Conservation (phyloP, 2,329 filamentous ascomycete species). For the Aspergillus jensenii region DNA sequence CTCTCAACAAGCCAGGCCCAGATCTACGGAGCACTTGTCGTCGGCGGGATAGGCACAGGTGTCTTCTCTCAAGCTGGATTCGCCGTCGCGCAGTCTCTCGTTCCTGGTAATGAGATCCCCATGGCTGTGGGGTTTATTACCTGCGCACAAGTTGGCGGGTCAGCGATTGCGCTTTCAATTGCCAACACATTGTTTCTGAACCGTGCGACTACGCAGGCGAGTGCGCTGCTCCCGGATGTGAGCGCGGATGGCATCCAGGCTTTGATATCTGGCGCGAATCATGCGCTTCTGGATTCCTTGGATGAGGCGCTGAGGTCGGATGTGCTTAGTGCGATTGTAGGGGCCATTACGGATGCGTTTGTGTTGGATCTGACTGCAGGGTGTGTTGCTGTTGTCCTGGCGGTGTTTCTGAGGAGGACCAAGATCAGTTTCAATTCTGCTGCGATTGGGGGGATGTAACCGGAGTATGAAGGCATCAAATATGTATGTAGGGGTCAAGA, state of each 20-base stretch:
- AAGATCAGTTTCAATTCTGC: not conserved
- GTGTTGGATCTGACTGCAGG: not conserved
- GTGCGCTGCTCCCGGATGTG: not conserved
- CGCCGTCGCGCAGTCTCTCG: conserved; percentile 18
- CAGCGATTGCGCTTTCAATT: not conserved
- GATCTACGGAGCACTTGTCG: conserved; percentile 27
- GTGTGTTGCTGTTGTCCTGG: not conserved
- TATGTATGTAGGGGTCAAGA: no score
- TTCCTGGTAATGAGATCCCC: not conserved
- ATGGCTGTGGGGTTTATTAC: not conserved
- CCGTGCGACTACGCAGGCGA: not conserved
- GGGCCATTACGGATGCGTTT: not conserved
- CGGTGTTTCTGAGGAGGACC: not conserved
- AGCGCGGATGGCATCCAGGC: not conserved
- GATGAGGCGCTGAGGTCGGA: not conserved
- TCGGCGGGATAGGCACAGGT: conserved; percentile 25
- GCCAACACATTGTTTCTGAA: conserved; percentile 3
- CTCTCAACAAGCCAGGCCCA: conserved; percentile 14
- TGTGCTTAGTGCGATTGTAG: not conserved
- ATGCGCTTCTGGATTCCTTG: not conserved
- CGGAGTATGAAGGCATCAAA: no score
- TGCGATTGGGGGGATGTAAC: not conserved
- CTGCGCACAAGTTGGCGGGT: not conserved
- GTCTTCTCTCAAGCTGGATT: conserved; percentile 20
- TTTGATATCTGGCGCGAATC: not conserved